Base-by-base conservation (phyloP, 257 asterid species). In the Lycium ferocissimum region DNA sequence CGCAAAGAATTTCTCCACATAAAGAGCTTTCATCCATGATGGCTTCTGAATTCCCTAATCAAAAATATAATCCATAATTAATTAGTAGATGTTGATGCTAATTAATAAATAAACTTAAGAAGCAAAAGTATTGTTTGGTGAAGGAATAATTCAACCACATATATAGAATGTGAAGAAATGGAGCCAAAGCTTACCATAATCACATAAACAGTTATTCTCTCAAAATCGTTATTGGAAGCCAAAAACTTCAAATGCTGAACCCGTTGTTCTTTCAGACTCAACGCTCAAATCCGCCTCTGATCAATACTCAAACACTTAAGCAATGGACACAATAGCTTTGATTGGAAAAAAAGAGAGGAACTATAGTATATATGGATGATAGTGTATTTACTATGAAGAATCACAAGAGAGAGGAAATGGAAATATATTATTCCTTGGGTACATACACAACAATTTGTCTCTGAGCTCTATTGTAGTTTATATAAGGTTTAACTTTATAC, bases 1-100 rank as follows among this genome's bases (percentile, higher is more conserved):
- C 15, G 86, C 91, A 61, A 95, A 95, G 87, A 95, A 95, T 81
- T 87, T 94, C 89, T 95, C 89, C 83, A 66, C 83, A 78, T 91
- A 94, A 0, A 95, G 90, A 5, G 98, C 92, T 88, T 93, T 95
- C 92, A 95, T 82, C 99, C 99, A 95, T 80, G 92, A 93, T 82
- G 99, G 98, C 85, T 90, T 94, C 86, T 88, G 82, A 84, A 67
- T 79, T 73, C 94, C 95, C 97, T 93, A 86, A 7, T 14, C 6
- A 51, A 51, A 76, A 8, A 7, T 14, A 22, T 6, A 72, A 18
- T 40, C 51, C n/a, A 33, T 33, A 12, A 66, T 33, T 66, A 63
- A 62, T 6, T 9, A n/a, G 14, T 20, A 62, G 2, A 20, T 63
- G 15, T 17, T 59, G 11, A 18, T 59, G 7, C 11, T 15, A 8